Base-by-base conservation (phyloP, 2,329 filamentous ascomycete species). In the Iodosphaeria phyllophila region DNA sequence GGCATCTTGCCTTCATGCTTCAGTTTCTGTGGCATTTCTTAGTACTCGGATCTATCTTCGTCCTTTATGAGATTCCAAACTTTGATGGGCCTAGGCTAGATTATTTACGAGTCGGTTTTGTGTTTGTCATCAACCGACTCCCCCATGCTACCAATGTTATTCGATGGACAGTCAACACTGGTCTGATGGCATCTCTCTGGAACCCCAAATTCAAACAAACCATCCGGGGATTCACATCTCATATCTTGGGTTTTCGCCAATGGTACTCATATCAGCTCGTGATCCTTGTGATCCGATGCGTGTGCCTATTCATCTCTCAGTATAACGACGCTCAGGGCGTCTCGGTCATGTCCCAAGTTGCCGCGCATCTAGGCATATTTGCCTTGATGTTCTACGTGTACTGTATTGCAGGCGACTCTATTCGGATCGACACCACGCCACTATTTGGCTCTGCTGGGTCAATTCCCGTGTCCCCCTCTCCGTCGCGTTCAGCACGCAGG, bases 261-360 rank as follows among this genome's bases (percentile, higher is more conserved):
- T 76, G 76, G 59, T 78, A 79, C 40, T 57, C 56, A 2, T 63
- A 74, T 31, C 76, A 83, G 38, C 41, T 59, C 2, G 41, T 74
- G 16, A 56, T 71, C 13, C 40, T 79, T 8, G 40, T 59, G 5
- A 47, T 71, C 8, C 61, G 76, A 18, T 45, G 59, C 20, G 37
- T 60, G 10, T 61, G 67, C 24, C 46, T 54, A 12, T 49, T 44
- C 9, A 42, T 60, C 11, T 34, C 51, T 1, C 46, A 50, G 20
- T 43, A 55, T 32, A 44, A 51, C n/a, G 44, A 47, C 3, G 46
- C 50, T 1, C 42, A 48, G 13, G 44, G 43, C 2, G 37, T 51
- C 6, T 48, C 51, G 3, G 38, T 45, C 4, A 48, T 44, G n/a
- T 50, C 54, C 1, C 54, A 56, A 18, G 35, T 62, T 3, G 53